Conservation (phyloP, 768 basidiomycete genomes). For the Lentinula raphanica region DNA sequence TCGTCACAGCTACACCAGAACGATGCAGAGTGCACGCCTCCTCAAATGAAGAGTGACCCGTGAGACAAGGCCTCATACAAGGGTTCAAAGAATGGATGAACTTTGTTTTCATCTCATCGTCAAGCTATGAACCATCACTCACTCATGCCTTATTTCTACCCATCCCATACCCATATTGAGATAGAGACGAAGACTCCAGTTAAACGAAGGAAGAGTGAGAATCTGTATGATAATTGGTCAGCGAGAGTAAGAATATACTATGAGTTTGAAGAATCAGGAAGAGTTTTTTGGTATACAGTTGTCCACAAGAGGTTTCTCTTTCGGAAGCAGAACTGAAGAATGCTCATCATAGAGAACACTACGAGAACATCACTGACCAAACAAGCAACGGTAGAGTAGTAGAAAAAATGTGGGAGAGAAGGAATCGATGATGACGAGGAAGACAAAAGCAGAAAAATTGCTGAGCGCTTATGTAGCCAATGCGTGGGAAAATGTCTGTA, state of each 20-base stretch:
- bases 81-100: constrained; percentile 83
- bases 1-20: constrained; percentile 45
- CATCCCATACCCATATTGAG: background rate
- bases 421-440: too few relatives aligned
- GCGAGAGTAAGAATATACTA: constrained; percentile 5
- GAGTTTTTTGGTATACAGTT: constrained; percentile 48
- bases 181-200: too few relatives aligned
- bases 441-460: background rate
- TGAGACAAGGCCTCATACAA: constrained; percentile 28
- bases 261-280: constrained; percentile 53
- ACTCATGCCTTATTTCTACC: background rate
- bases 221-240: background rate
- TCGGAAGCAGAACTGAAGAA: constrained; percentile 83
- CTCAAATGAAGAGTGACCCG: constrained; percentile 27
- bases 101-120: constrained; percentile 60
- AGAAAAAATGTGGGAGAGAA: too few relatives aligned
- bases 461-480: background rate
- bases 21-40: constrained; percentile 36
- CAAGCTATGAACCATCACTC: background rate
- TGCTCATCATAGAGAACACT: constrained; percentile 38
- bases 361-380: constrained; percentile 19
- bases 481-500: background rate
- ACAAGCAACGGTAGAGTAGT: background rate
- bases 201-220: too few relatives aligned
- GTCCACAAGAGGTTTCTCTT: constrained; percentile 76